Evolutionary conservation across 1,284 basidiomycete species (phyloP).

Genomic region (Cutaneotrichosporon daszewskae): DNA sequence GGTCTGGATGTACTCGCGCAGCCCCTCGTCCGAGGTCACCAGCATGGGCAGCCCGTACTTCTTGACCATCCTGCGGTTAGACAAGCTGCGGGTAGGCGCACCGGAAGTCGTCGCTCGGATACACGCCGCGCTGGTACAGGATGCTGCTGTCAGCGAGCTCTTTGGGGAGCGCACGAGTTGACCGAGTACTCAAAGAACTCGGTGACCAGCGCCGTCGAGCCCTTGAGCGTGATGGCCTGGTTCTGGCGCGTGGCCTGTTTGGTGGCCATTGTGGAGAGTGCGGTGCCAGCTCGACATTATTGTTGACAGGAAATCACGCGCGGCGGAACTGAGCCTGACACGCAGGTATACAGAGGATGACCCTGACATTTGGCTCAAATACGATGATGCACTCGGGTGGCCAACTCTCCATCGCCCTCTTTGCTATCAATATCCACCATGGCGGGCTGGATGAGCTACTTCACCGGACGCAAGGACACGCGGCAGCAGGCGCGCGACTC

Average conservation of each 20-base stretch:
- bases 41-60: constrained; percentile 97
- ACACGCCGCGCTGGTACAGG: constrained; percentile 93
- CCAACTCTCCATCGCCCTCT: constrained; percentile 4
- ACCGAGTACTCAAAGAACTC: constrained; percentile 99
- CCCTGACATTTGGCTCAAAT: constrained; percentile 1
- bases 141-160: constrained; percentile 56
- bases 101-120: constrained; percentile 90
- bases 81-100: constrained; percentile 14
- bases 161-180: constrained; percentile 60
- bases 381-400: constrained; percentile 3
- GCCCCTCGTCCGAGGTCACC: constrained; percentile 83
- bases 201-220: constrained; percentile 88
- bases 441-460: constrained; percentile 78
- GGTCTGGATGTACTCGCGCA: constrained; percentile 88
- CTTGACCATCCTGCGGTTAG: constrained; percentile 75
- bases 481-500: constrained; percentile 76
- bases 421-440: constrained; percentile 54
- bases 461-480: constrained; percentile 62
- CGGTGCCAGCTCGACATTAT: constrained; percentile 4
- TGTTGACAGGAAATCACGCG: constrained; percentile 1
- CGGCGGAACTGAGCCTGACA: neutral
- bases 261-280: constrained; percentile 35
- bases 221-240: constrained; percentile 79
- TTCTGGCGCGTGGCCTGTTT: constrained; percentile 45
- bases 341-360: constrained; percentile 1